Conservation (phyloP, 768 basidiomycete species). For the Lactarius akahatsu region DNA sequence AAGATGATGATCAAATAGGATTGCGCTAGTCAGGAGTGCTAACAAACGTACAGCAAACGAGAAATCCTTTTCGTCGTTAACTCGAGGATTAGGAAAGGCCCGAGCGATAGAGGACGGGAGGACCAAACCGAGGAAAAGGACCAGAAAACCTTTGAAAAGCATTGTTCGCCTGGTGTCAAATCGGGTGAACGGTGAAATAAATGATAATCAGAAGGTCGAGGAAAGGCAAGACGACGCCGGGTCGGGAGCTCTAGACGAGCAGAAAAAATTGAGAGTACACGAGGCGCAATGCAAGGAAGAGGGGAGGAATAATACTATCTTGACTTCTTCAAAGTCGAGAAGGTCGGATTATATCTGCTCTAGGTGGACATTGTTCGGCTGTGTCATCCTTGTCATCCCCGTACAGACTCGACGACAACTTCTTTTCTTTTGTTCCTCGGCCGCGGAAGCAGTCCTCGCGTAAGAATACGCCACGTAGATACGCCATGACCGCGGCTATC, state of each 20-base stretch:
- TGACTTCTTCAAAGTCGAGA: not conserved
- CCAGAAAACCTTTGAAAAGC: constrained; percentile 1
- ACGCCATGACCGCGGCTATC: not conserved
- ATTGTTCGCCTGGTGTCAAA: constrained; percentile 7
- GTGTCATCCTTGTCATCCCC: not conserved
- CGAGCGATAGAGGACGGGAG: constrained; percentile 7
- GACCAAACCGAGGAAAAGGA: not conserved
- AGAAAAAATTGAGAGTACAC: not conserved
- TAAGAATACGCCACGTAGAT: not conserved
- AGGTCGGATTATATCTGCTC: not conserved
- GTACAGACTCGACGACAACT: not conserved
- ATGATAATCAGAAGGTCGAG: not conserved
- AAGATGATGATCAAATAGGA: constrained; percentile 2
- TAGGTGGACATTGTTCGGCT: not conserved
- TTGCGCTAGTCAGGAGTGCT: not conserved
- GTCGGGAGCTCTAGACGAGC: constrained; percentile 1
- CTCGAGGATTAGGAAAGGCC: constrained; percentile 33
- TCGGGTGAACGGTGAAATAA: not conserved
- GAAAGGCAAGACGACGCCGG: constrained; percentile 10
- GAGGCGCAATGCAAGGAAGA: not conserved
- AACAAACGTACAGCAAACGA: not conserved
- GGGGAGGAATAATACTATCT: not conserved
- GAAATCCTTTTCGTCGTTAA: constrained; percentile 23
- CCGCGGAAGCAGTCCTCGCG: not conserved
- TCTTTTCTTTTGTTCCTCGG: not conserved